Percentiles rank a stretch among this genome's conserved stretches.
phyloP scores from a whole-genome alignment of 169 alveolate genomes.

The Babesia bovis region DNA sequence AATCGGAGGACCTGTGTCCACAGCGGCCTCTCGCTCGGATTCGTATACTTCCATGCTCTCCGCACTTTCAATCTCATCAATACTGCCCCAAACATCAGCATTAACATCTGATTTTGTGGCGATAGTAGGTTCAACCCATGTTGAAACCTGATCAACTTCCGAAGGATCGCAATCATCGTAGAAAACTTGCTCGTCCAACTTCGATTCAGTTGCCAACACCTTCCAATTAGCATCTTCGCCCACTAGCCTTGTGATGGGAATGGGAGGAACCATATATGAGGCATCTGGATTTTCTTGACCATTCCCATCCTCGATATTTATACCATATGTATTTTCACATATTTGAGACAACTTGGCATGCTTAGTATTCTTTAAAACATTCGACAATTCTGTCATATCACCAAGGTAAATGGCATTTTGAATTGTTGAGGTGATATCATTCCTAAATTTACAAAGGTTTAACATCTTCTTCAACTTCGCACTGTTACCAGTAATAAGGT shows the following conservation, averaged over 20 bases:
- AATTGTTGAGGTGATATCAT: constrained; percentile 41
- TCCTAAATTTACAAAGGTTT: constrained; percentile 66
- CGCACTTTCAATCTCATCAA: constrained; percentile 4
- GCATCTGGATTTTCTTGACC: constrained; percentile 24
- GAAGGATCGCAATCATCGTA: constrained; percentile 26
- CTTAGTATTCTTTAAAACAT: constrained; percentile 30
- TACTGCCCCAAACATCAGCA: constrained; percentile 28
- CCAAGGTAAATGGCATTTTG: constrained; percentile 45
- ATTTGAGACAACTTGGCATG: constrained; percentile 43
- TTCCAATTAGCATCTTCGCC: constrained; percentile 48
- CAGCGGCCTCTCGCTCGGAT: not conserved
- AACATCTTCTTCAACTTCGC: constrained; percentile 78
- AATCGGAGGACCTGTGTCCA: not conserved
- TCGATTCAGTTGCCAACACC: not conserved
- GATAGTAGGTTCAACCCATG: constrained; percentile 2
- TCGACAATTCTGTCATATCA: constrained; percentile 53
- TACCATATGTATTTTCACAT: constrained; percentile 35
- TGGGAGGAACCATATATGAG: constrained; percentile 56
- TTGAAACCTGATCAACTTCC: constrained; percentile 6
- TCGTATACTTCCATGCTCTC: not conserved
- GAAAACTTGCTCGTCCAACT: not conserved
- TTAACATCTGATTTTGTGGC: constrained; percentile 1
- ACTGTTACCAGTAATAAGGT: constrained; percentile 82
- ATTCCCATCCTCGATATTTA: not conserved
- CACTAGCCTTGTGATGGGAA: constrained; percentile 46